Percentiles rank a stretch among this genome's conserved stretches.
Evolutionary conservation across 2,329 filamentous ascomycete genomes (phyloP).

Genomic region (Dothidotthia symphoricarpi): DNA sequence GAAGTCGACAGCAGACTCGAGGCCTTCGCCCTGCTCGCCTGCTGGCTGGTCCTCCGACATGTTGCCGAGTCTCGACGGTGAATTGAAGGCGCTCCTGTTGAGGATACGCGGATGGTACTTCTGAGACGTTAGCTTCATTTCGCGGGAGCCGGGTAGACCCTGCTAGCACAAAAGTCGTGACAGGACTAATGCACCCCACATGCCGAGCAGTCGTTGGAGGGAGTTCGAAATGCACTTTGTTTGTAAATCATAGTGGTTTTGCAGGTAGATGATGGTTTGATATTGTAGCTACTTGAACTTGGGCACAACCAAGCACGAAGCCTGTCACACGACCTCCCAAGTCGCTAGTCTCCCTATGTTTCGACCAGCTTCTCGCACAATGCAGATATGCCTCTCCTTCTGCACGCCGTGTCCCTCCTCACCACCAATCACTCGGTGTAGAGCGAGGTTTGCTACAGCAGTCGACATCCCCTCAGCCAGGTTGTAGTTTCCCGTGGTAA

Average conservation of each 20-base stretch:
- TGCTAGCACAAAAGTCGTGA: too few species aligned
- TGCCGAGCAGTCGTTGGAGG: too few species aligned
- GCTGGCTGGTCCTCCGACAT: conserved; percentile 41
- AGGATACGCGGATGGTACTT: conserved; percentile 10
- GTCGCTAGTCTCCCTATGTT: conserved; percentile 72
- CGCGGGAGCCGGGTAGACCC: conserved; percentile 1
- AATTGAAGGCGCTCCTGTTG: conserved; percentile 9
- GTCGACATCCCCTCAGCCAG: conserved; percentile 72
- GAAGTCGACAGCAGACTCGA: conserved; percentile 25
- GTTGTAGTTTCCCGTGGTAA: conserved; percentile 82
- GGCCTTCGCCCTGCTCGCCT: conserved; percentile 28
- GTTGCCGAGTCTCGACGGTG: conserved; percentile 22
- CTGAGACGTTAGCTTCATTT: conserved; percentile 25
- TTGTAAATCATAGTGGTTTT: too few species aligned
- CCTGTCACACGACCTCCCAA: conserved; percentile 66
- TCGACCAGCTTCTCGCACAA: conserved; percentile 80
- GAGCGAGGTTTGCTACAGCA: conserved; percentile 69
- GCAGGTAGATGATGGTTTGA: too few species aligned
- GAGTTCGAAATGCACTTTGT: too few species aligned
- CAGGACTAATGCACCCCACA: too few species aligned
- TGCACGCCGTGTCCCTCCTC: conserved; percentile 32
- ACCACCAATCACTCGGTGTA: conserved; percentile 57
- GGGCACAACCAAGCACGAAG: too few species aligned
- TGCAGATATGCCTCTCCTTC: conserved; percentile 58
- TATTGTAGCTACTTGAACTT: too few species aligned